A percentile compares a stretch with the other conserved stretches of the same genome.
These are phyloP conservation scores for Linderina pennispora DNA, from an alignment of 192 early-diverging fungal species.

Conservation along the genomic window DNA sequence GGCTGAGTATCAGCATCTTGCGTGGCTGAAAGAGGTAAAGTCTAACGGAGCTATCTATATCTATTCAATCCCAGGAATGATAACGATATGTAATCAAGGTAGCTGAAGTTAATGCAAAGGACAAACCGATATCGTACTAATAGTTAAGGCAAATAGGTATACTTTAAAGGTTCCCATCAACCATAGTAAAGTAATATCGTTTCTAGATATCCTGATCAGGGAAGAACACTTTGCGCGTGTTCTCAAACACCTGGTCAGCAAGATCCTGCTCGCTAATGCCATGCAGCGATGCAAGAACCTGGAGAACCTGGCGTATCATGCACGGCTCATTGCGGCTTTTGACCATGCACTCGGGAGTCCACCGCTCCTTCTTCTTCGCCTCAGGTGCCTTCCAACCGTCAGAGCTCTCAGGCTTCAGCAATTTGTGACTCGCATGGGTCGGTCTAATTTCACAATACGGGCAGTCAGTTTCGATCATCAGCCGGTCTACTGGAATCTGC, in stretches of 20 bases:
- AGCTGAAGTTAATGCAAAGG: too few relatives aligned
- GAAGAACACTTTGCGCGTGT: slow-evolving; percentile 67
- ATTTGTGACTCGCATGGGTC: slow-evolving; percentile 71
- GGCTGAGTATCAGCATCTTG: too few relatives aligned
- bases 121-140: too few relatives aligned
- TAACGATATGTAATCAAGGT: too few relatives aligned
- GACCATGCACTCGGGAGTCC: slow-evolving; percentile 49
- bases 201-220: too few relatives aligned
- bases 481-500: slow-evolving; percentile 65
- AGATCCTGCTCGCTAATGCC: slow-evolving; percentile 47
- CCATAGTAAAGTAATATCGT: too few relatives aligned
- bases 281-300: slow-evolving; percentile 60
- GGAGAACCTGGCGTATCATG: slow-evolving; percentile 64
- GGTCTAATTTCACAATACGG: slow-evolving; percentile 90
- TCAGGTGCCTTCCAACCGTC: slow-evolving; percentile 26
- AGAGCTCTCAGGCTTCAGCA: slow-evolving; percentile 32
- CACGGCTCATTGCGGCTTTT: slow-evolving; percentile 87
- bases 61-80: too few relatives aligned
- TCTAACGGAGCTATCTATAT: too few relatives aligned
- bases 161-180: too few relatives aligned
- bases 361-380: slow-evolving; percentile 71
- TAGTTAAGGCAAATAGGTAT: too few relatives aligned
- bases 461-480: slow-evolving; percentile 93
- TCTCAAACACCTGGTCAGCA: slow-evolving; percentile 56
- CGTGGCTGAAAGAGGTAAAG: too few relatives aligned